Percentiles rank a stretch among this genome's conserved stretches.
Conservation (phyloP, 163 green algal species). For the Picocystis sp. region DNA sequence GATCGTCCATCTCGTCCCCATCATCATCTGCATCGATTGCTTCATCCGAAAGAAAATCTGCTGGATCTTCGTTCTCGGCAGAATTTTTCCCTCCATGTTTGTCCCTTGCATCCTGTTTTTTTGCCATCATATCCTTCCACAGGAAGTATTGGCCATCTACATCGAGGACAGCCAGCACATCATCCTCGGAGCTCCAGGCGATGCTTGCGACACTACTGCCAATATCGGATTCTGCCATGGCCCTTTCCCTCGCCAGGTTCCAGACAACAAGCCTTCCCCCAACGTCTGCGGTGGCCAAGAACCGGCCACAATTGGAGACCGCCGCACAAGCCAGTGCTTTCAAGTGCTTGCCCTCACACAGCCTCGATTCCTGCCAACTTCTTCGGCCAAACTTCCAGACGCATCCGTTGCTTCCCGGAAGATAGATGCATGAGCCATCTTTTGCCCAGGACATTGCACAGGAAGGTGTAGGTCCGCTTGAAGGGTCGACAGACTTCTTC, state of each 20-base stretch:
- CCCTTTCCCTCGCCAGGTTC: conserved; percentile 25
- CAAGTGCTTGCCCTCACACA: no score
- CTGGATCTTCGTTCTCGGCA: conserved; percentile 11
- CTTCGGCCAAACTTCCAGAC: no score
- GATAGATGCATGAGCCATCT: no score
- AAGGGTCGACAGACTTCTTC: not conserved
- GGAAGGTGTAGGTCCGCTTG: no score
- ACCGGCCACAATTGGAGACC: conserved; percentile 56
- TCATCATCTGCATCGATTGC: not conserved
- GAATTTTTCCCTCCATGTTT: conserved; percentile 6
- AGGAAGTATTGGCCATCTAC: conserved; percentile 30
- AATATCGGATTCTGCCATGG: conserved; percentile 4
- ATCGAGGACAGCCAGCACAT: conserved; percentile 37
- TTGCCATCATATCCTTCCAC: conserved; percentile 28
- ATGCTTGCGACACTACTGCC: conserved; percentile 23
- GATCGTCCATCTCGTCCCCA: conserved; percentile 12
- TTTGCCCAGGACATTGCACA: no score
- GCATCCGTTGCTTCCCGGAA: no score
- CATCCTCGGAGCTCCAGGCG: conserved; percentile 39
- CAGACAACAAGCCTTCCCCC: conserved; percentile 45
- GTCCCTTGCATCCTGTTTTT: conserved; percentile 7
- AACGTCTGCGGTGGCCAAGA: conserved; percentile 31
- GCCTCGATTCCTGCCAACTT: no score
- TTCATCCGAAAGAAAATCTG: not conserved
- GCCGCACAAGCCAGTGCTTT: conserved; percentile 6